Conservation (phyloP, 108 stramenopile genomes). For the Tribonema minus region DNA sequence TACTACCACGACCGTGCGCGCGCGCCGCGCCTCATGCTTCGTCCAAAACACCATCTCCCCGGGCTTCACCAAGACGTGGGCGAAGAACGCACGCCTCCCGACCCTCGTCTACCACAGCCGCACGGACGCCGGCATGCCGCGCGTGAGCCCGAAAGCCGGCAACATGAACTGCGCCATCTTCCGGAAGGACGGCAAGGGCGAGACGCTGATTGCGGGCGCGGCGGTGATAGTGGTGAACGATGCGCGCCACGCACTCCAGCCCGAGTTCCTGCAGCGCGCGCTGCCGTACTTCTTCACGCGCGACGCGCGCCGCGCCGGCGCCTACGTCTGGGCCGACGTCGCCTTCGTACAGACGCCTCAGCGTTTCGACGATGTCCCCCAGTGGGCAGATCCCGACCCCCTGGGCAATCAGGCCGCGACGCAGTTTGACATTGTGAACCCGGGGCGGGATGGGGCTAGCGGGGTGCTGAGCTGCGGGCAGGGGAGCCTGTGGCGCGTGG, state of each 20-base stretch:
- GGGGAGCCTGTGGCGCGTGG: constrained; percentile 34
- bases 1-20: neutral
- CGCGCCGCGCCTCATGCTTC: neutral
- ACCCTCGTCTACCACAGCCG: constrained; percentile 19
- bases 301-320: constrained; percentile 5
- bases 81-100: neutral
- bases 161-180: constrained; percentile 31
- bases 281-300: constrained; percentile 36
- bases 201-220: constrained; percentile 17
- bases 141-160: constrained; percentile 37
- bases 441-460: constrained; percentile 21
- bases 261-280: constrained; percentile 34
- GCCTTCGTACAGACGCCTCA: constrained; percentile 31
- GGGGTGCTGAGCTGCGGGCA: constrained; percentile 38
- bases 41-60: neutral
- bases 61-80: neutral
- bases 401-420: constrained; percentile 38
- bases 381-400: constrained; percentile 34
- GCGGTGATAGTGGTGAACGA: constrained; percentile 28
- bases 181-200: neutral
- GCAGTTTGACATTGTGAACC: constrained; percentile 37
- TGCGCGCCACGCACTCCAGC: constrained; percentile 24
- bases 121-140: constrained; percentile 27
- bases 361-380: constrained; percentile 13
- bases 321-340: constrained; percentile 28